Percentiles rank a stretch among this genome's conserved stretches.
These are phyloP conservation scores for Yamadazyma dendronema DNA, from an alignment of 1,139 yeast genomes.

Conservation along the genomic window DNA sequence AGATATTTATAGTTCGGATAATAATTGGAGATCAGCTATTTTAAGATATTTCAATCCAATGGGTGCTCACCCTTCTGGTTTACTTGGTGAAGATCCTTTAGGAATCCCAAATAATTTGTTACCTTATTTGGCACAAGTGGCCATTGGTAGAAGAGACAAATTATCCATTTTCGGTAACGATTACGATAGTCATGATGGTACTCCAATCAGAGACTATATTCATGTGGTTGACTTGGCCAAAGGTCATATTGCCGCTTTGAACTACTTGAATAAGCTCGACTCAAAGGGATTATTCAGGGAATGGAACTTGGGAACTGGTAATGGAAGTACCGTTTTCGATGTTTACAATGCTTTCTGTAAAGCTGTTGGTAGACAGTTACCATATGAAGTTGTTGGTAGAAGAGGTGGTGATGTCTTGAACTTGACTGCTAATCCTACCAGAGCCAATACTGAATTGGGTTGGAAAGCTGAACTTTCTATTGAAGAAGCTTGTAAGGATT, in stretches of 20 bases:
- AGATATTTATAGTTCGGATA: slow-evolving; percentile 52
- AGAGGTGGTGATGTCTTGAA: slow-evolving; percentile 79
- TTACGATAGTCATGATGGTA: slow-evolving; percentile 70
- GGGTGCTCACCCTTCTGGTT: slow-evolving; percentile 83
- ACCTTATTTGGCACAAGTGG: slow-evolving; percentile 77
- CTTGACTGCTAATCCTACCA: slow-evolving; percentile 67
- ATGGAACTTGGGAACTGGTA: slow-evolving; percentile 85
- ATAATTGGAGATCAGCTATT: slow-evolving; percentile 59
- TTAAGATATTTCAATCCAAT: slow-evolving; percentile 79
- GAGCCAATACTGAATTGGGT: slow-evolving; percentile 64
- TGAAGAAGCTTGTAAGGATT: slow-evolving; percentile 66
- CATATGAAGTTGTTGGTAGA: slow-evolving; percentile 63
- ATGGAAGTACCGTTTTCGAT: slow-evolving; percentile 75
- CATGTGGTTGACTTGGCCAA: slow-evolving; percentile 82
- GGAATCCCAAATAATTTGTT: slow-evolving; percentile 76
- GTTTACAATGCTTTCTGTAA: slow-evolving; percentile 64
- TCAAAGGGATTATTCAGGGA: slow-evolving; percentile 59
- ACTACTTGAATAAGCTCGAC: slow-evolving; percentile 47
- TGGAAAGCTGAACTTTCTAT: slow-evolving; percentile 63
- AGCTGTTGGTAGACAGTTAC: slow-evolving; percentile 67
- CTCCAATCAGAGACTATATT: slow-evolving; percentile 80
- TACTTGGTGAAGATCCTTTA: slow-evolving; percentile 76
- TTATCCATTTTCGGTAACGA: slow-evolving; percentile 66
- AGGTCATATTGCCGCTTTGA: slow-evolving; percentile 74
- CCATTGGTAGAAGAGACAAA: slow-evolving; percentile 68